phyloP scores from a whole-genome alignment of 768 basidiomycete species.

The Suillus subaureus region DNA sequence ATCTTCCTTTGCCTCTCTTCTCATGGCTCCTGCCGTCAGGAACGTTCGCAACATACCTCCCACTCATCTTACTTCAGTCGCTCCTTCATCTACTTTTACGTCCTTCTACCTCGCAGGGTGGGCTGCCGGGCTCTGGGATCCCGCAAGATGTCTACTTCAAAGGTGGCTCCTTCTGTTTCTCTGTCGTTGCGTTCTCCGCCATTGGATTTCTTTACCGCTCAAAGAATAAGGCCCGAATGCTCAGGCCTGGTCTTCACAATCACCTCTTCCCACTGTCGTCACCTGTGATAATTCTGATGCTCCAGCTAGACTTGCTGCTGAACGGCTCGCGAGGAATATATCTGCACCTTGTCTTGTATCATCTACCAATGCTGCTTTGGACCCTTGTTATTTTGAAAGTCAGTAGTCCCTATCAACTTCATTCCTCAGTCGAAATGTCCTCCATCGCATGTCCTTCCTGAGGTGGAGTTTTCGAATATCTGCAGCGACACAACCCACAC shows the following conservation, averaged over 20 bases:
- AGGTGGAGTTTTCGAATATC: background rate
- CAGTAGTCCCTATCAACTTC: background rate
- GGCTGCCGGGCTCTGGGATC: background rate
- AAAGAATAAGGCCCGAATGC: background rate
- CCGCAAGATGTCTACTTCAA: background rate
- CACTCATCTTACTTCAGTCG: background rate
- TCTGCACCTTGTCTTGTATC: conserved; percentile 6
- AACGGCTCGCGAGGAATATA: background rate
- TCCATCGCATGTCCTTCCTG: background rate
- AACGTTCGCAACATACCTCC: background rate
- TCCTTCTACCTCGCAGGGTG: background rate
- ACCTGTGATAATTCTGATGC: background rate
- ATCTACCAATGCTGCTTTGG: conserved; percentile 11
- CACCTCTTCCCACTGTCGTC: conserved; percentile 1
- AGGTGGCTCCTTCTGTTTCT: conserved; percentile 4
- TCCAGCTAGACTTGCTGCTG: background rate
- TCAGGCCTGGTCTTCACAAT: background rate
- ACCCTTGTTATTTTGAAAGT: conserved; percentile 4
- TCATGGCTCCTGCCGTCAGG: background rate
- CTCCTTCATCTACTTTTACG: background rate
- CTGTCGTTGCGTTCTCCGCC: background rate
- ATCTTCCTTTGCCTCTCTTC: background rate
- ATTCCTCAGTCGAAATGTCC: background rate
- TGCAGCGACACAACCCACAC: background rate
- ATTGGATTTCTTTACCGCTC: conserved; percentile 2